Conservation (phyloP, 2,329 filamentous ascomycete genomes). For the Diaporthe batatas region DNA sequence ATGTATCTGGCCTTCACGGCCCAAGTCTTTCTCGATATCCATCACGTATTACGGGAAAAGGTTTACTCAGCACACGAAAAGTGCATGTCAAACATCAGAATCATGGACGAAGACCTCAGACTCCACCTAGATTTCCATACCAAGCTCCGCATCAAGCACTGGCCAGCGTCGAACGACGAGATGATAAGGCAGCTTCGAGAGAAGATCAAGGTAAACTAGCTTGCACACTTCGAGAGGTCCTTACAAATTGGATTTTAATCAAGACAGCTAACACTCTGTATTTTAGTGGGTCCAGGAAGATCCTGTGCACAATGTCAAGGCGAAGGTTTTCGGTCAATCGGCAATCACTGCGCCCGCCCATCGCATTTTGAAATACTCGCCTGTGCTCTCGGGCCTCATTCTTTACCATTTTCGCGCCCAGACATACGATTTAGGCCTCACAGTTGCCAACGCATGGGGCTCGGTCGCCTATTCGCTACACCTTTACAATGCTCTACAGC, state of each 20-base stretch:
- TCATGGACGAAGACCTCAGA: constrained; percentile 5
- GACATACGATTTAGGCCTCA: constrained; percentile 51
- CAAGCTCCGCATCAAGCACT: too few relatives aligned
- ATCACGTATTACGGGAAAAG: neutral
- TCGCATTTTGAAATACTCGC: constrained; percentile 52
- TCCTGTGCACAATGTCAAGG: constrained; percentile 28
- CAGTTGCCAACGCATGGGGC: constrained; percentile 54
- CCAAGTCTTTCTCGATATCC: constrained; percentile 2
- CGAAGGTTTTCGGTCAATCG: neutral
- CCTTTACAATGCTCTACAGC: constrained; percentile 56
- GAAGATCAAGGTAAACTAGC: neutral
- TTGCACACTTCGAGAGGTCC: too few relatives aligned
- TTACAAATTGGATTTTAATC: too few relatives aligned
- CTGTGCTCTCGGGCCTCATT: constrained; percentile 55
- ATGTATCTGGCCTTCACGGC: constrained; percentile 4
- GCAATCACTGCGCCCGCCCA: constrained; percentile 42
- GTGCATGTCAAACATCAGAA: neutral
- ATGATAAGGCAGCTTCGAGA: neutral
- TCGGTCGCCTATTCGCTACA: constrained; percentile 55
- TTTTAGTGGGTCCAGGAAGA: neutral
- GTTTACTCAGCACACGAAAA: neutral
- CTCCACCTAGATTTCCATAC: neutral
- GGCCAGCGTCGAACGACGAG: too few relatives aligned
- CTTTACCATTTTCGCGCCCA: constrained; percentile 52
- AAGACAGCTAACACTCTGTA: neutral